phyloP scores from a whole-genome alignment of 177 flowering plant species.

The Vitis hybrid region DNA sequence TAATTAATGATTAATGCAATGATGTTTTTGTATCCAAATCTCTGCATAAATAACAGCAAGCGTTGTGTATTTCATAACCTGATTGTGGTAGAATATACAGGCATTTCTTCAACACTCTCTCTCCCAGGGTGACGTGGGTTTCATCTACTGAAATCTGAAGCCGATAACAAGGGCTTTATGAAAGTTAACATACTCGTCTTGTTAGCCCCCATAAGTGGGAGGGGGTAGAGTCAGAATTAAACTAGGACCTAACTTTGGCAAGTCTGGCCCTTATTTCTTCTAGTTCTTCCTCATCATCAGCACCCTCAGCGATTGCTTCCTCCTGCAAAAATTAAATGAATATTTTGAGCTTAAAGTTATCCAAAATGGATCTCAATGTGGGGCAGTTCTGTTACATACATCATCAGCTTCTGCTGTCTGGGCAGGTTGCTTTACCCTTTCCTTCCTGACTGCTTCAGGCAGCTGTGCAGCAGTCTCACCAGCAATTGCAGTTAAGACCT shows the following conservation, averaged over 20 bases:
- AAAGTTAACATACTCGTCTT: too few species aligned
- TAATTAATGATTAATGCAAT: too few species aligned
- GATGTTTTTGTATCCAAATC: too few species aligned
- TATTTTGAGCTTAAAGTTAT: not conserved
- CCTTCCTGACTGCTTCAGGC: constrained; percentile 76
- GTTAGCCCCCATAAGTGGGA: too few species aligned
- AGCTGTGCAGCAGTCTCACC: constrained; percentile 96
- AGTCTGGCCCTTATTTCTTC: constrained; percentile 70
- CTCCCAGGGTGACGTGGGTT: too few species aligned
- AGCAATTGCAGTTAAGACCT: constrained; percentile 68
- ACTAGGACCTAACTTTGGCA: constrained; percentile 61
- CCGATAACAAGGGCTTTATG: too few species aligned
- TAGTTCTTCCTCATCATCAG: constrained; percentile 76
- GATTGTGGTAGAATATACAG: too few species aligned
- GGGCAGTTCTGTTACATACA: constrained; percentile 33
- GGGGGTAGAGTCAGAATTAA: not conserved
- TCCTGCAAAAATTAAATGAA: constrained; percentile 29
- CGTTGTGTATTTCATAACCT: too few species aligned
- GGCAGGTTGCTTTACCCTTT: constrained; percentile 65
- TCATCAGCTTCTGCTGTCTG: constrained; percentile 41
- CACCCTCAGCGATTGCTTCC: constrained; percentile 57
- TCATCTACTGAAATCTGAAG: too few species aligned
- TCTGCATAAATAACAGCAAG: too few species aligned
- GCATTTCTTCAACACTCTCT: too few species aligned
- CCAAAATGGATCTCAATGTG: not conserved